Conservation (phyloP, 1,284 basidiomycete species). For the Trichosporon faecale region DNA sequence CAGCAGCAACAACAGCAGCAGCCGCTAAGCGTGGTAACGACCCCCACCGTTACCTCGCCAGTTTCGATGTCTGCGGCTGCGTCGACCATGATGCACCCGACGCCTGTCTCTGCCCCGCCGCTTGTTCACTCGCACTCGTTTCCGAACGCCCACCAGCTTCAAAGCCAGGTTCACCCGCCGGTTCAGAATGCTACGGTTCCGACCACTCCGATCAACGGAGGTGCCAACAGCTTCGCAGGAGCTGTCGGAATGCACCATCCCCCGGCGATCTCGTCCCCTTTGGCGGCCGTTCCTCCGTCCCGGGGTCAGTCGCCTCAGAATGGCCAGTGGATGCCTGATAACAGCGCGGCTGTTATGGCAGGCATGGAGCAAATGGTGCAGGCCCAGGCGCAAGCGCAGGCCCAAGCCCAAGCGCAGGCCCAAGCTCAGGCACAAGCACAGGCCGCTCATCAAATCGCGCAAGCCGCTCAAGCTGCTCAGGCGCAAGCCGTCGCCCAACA, state of each 20-base stretch:
- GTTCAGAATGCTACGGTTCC: constrained; percentile 19
- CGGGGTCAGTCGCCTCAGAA: constrained; percentile 31
- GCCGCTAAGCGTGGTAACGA: not conserved
- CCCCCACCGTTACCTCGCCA: constrained; percentile 11
- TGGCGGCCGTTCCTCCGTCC: constrained; percentile 41
- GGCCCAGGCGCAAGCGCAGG: constrained; percentile 16
- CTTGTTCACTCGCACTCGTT: constrained; percentile 50
- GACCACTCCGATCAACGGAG: constrained; percentile 31
- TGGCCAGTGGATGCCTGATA: constrained; percentile 24
- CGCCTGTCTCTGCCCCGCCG: constrained; percentile 11
- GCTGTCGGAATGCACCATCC: constrained; percentile 28
- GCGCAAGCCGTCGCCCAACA: constrained; percentile 21
- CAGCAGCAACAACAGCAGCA: not conserved
- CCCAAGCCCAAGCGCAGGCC: constrained; percentile 21
- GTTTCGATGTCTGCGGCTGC: constrained; percentile 13
- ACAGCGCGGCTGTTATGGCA: constrained; percentile 18
- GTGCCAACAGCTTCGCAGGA: constrained; percentile 30
- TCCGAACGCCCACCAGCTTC: constrained; percentile 48
- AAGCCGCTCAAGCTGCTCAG: constrained; percentile 14
- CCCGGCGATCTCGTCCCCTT: constrained; percentile 46
- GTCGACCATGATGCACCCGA: constrained; percentile 13
- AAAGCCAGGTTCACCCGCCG: constrained; percentile 36
- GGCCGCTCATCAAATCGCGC: constrained; percentile 6
- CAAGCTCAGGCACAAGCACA: constrained; percentile 15
- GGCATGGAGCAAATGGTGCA: constrained; percentile 16